A percentile compares a stretch with the other conserved stretches of the same genome.
phyloP scores from a whole-genome alignment of 1,284 basidiomycete species.

The Microbotryum violaceum region DNA sequence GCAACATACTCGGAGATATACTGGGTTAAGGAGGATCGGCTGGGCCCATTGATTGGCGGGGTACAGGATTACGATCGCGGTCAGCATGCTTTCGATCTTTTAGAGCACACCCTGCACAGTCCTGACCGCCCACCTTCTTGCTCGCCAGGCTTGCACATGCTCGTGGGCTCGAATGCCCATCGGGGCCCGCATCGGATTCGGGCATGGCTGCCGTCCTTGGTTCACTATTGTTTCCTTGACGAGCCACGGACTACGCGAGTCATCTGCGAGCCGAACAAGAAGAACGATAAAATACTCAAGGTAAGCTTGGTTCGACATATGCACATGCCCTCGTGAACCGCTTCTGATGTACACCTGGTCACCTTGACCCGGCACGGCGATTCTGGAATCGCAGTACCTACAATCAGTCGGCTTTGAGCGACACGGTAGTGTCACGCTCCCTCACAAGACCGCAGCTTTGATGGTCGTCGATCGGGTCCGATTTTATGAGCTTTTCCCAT shows the following conservation, averaged over 20 bases:
- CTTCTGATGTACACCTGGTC: no score
- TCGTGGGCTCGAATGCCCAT: constrained; percentile 32
- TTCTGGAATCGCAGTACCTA: constrained; percentile 23
- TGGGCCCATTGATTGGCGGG: constrained; percentile 31
- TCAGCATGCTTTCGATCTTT: not conserved
- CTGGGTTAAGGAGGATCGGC: constrained; percentile 48
- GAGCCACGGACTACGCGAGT: constrained; percentile 49
- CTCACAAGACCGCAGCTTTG: constrained; percentile 33
- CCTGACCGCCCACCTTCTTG: not conserved
- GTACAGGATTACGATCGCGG: constrained; percentile 51
- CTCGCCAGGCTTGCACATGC: constrained; percentile 30
- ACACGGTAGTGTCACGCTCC: constrained; percentile 30
- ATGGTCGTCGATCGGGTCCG: constrained; percentile 33
- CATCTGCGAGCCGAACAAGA: constrained; percentile 47
- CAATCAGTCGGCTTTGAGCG: constrained; percentile 32
- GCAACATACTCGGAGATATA: constrained; percentile 53
- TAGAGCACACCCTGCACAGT: constrained; percentile 42
- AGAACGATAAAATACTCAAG: constrained; percentile 31
- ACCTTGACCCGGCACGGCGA: no score
- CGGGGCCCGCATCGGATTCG: constrained; percentile 41
- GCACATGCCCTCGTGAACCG: no score
- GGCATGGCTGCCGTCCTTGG: constrained; percentile 47
- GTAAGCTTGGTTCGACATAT: not conserved
- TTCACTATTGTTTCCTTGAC: constrained; percentile 49
- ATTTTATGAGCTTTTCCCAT: constrained; percentile 29